Base-by-base conservation (phyloP, 441 rosid species). In the Hura crepitans region DNA sequence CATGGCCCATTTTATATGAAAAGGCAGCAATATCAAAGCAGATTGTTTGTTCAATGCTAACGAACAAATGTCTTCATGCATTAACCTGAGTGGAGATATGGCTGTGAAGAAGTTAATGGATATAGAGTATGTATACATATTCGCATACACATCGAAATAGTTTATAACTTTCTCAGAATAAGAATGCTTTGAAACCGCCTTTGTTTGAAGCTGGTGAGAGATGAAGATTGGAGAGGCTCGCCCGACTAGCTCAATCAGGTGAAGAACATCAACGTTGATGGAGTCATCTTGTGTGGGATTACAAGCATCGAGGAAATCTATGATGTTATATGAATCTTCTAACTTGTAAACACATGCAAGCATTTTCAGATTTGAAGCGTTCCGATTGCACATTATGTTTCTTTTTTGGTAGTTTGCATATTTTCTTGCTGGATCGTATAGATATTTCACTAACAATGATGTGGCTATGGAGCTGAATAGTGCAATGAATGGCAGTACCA, bases 351-450 rank as follows among this genome's bases (percentile, higher is more conserved):
- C 79, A 58, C 91, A 87, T 1, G 83, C 58, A 20, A 89, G 74
- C 18, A 89, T 28, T 30, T 10, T 56, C 18, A 56, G 3, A 28
- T 77, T 54, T 15, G 81, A 61, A 37, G 30, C 70, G 67, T 66
- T 76, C 49, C 67, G 55, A 56, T 54, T 71, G 9, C 37, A 4
- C 79, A 75, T 66, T 15, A 91, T 62, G 78, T 80, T 85, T 67
- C 86, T 78, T 62, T 70, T 79, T 71, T 74, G 68, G 77, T 82
- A 82, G 65, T 80, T 79, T 54, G 79, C 79, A 64, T 85, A 81
- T 74, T 78, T 77, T 53, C 81, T 80, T 1, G 88, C 81, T 8
- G 87, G 82, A 47, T 87, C 90, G 5, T 89, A 81, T 14, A 89
- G 76, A 18, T 22, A 53, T 70, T 71, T 85, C 68, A 89, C 78